phyloP scores from a whole-genome alignment of 345 rosid species.

The Eucalyptus sp. region DNA sequence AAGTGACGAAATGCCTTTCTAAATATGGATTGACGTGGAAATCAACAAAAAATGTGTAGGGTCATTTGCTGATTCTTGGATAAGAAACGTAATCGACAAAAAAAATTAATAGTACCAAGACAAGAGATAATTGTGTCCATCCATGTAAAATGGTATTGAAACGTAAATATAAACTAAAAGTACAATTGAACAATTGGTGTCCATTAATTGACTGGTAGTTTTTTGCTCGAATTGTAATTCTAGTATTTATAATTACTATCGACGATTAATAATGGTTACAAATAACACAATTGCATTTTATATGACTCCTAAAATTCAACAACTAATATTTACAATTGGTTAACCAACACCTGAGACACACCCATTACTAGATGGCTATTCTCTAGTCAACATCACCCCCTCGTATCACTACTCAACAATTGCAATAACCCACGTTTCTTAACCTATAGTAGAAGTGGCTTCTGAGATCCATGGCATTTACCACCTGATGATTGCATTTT shows the following conservation, averaged over 20 bases:
- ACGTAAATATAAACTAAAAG: accelerated
- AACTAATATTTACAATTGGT: not conserved
- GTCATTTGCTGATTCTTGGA: too few relatives aligned
- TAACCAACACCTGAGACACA: not conserved
- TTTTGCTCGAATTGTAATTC: not conserved
- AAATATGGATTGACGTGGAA: not conserved
- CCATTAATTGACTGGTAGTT: accelerated
- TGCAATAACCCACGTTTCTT: not conserved
- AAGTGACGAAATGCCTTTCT: too few relatives aligned
- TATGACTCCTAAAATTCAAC: not conserved
- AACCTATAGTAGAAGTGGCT: not conserved
- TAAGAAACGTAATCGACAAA: too few relatives aligned
- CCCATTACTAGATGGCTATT: not conserved
- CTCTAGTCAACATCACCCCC: not conserved
- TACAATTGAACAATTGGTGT: not conserved
- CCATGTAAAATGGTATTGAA: not conserved
- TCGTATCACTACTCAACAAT: not conserved
- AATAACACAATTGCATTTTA: not conserved
- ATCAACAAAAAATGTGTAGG: too few relatives aligned
- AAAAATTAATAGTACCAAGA: too few relatives aligned
- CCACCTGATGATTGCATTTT: not conserved
- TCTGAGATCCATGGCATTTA: not conserved
- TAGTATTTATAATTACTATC: not conserved
- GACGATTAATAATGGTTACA: not conserved
- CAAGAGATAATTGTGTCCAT: not conserved